Evolutionary conservation across 768 basidiomycete genomes (phyloP).

Genomic region (Kwoniella sp.): DNA sequence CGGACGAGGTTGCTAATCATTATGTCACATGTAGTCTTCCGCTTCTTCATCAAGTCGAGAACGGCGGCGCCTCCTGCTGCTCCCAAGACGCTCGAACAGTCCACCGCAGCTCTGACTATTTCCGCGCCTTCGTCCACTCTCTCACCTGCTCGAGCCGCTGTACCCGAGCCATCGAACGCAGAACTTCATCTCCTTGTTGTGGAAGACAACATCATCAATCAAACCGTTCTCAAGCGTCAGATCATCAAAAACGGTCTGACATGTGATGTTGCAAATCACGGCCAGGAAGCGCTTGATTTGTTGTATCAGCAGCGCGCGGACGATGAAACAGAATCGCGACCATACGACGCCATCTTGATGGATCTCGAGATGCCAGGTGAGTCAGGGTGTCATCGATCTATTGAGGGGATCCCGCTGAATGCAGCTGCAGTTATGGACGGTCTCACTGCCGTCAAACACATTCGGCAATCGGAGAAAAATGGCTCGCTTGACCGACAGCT

Average conservation of each 20-base stretch:
- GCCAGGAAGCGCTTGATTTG: conserved; percentile 34
- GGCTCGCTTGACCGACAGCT: conserved; percentile 20
- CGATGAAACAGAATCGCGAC: neutral
- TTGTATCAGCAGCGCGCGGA: neutral
- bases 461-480: conserved; percentile 26
- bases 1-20: neutral
- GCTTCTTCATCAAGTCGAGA: conserved; percentile 28
- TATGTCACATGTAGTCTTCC: conserved; percentile 15
- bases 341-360: conserved; percentile 38
- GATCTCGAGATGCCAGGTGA: conserved; percentile 44
- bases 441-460: conserved; percentile 35
- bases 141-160: neutral
- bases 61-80: conserved; percentile 14
- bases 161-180: neutral
- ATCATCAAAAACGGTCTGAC: conserved; percentile 36
- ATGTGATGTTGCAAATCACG: conserved; percentile 37
- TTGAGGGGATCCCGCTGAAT: neutral
- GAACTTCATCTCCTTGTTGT: conserved; percentile 25
- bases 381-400: neutral
- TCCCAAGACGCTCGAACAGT: conserved; percentile 6
- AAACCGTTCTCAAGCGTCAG: conserved; percentile 35
- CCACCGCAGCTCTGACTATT: conserved; percentile 4
- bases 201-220: conserved; percentile 46
- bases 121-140: conserved; percentile 13
- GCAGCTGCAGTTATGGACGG: conserved; percentile 50